A percentile compares a stretch with the other conserved stretches of the same genome.
Evolutionary conservation across 441 rosid species (phyloP).

Genomic region (Populus trichocarpa): DNA sequence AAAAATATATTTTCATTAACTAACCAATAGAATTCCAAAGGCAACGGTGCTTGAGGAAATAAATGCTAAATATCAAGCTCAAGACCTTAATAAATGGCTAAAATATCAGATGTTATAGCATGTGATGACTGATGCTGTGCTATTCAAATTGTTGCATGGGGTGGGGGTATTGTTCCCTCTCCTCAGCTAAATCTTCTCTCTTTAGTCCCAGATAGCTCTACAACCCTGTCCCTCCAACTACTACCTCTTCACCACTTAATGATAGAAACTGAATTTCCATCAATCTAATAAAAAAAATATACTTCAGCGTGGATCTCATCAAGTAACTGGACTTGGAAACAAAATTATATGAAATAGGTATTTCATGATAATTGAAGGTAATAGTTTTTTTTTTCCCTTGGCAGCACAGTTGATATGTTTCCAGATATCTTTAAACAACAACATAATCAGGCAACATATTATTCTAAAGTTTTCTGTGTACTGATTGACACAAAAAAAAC

Average conservation of each 20-base stretch:
- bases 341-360: neutral
- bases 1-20: no score
- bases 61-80: neutral
- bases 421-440: neutral
- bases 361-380: neutral
- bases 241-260: neutral
- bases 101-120: neutral
- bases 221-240: neutral
- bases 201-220: neutral
- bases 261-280: conserved; percentile 8
- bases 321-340: neutral
- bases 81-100: neutral
- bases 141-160: no score
- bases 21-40: neutral
- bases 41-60: conserved; percentile 19
- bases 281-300: neutral
- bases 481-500: neutral
- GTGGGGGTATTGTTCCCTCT: neutral
- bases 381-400: neutral
- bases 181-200: neutral
- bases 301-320: neutral
- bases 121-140: neutral
- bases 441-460: neutral
- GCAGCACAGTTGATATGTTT: neutral
- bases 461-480: neutral